Base-by-base conservation (phyloP, 2,329 filamentous ascomycete genomes). In the Fusarium udum region DNA sequence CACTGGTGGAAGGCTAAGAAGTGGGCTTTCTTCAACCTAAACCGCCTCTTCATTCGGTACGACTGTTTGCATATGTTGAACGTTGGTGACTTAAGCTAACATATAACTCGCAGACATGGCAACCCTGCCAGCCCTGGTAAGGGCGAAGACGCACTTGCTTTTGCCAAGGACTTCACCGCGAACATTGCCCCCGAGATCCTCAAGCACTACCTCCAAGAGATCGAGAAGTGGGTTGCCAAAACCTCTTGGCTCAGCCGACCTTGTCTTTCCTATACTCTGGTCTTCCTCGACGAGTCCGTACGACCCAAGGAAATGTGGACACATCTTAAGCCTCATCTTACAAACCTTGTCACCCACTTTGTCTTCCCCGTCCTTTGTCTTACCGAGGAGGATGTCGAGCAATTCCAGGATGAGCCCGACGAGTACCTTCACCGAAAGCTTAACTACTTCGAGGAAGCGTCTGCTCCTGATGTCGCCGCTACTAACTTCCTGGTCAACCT, bases 1-100 rank as follows among this genome's bases (percentile, higher is more conserved):
- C 95, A 98, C 82, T 99, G 96, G 95, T 99, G 95, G 95, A 99
- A 98, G 87, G 93, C 95, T 73, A 98, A 98, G 91, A 99, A 99
- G 84, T 98, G 96, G 96, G 93, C 95, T 20, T 99, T 98, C 83
- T 97, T 96, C 79, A 98, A 98, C 83, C 85, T 99, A 77, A 99
- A 99, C 85, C 90, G 96, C 71, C 89, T 99, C 24, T 99, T 96
- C 80, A 95, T 98, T 76, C 90, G 94, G 93, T 95, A 85, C 70
- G 87, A 71, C 22, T 48, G 28, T 32, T 37, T 28, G 31, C 24
- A 55, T 42, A 51, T 65, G 18, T 18, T 57, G 16, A 18, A 32
- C 18, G 6, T 57, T 24, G 31, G 24, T 32, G 34, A 45, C 12
- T 28, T 31, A 6, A 32, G 61, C 67, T 74, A 49, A 74, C 57